Evolutionary conservation across 78 protist species (phyloP).

Genomic region (Dictyostelium capitatum): DNA sequence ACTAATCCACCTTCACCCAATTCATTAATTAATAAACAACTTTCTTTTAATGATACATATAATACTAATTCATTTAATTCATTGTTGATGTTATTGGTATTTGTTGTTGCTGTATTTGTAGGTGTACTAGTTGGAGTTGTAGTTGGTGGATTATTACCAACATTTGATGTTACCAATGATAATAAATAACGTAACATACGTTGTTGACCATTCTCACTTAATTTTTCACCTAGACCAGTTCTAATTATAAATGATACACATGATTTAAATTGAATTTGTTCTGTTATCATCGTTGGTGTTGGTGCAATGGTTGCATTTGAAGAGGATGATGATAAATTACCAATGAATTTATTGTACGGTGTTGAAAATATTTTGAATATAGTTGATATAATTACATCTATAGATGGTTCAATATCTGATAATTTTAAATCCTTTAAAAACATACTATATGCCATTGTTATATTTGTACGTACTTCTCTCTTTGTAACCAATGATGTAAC

Average conservation of each 20-base stretch:
- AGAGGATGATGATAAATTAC: not conserved
- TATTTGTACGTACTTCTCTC: constrained; percentile 43
- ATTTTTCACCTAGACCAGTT: constrained; percentile 50
- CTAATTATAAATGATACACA: constrained; percentile 46
- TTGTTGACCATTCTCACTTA: constrained; percentile 68
- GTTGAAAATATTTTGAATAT: constrained; percentile 20
- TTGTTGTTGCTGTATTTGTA: not conserved
- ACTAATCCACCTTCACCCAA: constrained; percentile 67
- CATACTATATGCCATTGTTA: constrained; percentile 15
- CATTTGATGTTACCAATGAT: not conserved
- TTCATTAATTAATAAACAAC: constrained; percentile 37
- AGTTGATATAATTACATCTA: constrained; percentile 26
- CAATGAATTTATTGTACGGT: constrained; percentile 7
- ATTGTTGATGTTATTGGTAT: not conserved
- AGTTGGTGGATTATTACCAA: not conserved
- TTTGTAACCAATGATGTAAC: constrained; percentile 1
- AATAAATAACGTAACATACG: constrained; percentile 24
- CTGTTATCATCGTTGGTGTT: not conserved
- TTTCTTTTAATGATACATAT: constrained; percentile 25
- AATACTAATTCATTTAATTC: constrained; percentile 27
- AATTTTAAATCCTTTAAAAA: constrained; percentile 36
- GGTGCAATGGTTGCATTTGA: not conserved
- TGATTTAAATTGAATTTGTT: constrained; percentile 46
- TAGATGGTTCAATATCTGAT: constrained; percentile 21
- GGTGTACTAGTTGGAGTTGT: not conserved